phyloP scores from a whole-genome alignment of 768 basidiomycete genomes.

The Leccinum pellstonianum region DNA sequence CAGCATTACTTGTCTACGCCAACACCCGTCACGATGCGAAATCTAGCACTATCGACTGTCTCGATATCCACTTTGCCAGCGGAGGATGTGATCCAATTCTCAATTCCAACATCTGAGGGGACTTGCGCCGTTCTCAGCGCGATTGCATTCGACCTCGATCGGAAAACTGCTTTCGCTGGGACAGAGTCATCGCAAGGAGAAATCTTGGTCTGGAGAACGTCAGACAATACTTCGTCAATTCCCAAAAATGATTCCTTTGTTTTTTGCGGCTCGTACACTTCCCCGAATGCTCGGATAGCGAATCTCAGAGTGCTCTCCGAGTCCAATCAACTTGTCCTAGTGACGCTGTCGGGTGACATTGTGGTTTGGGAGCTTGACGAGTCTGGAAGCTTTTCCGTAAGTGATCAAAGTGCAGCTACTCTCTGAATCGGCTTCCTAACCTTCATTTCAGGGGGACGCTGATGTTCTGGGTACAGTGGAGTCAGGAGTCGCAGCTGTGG shows the following conservation, averaged over 20 bases:
- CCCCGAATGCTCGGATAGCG: conserved; percentile 45
- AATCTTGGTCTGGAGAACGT: conserved; percentile 56
- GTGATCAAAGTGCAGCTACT: conserved; percentile 17
- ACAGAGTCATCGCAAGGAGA: conserved; percentile 59
- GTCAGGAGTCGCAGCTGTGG: conserved; percentile 74
- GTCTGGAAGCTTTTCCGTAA: conserved; percentile 41
- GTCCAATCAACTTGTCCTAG: conserved; percentile 57
- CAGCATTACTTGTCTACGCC: neutral
- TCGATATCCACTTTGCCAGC: conserved; percentile 15
- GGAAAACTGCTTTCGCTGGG: conserved; percentile 55
- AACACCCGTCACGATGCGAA: conserved; percentile 45
- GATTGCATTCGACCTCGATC: conserved; percentile 62
- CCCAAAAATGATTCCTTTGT: conserved; percentile 10
- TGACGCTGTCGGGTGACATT: conserved; percentile 83
- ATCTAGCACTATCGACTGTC: conserved; percentile 46
- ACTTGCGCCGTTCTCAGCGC: conserved; percentile 41
- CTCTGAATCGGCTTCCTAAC: neutral
- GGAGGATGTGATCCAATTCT: conserved; percentile 16
- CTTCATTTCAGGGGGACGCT: conserved; percentile 27
- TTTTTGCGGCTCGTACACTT: conserved; percentile 26
- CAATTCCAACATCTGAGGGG: conserved; percentile 16
- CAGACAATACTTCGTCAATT: conserved; percentile 14
- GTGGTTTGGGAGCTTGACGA: conserved; percentile 60
- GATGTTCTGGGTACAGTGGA: conserved; percentile 90
- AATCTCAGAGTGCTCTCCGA: conserved; percentile 73